Evolutionary conservation across 371 early-diverging fungal species (phyloP).

Genomic region (Quaeritorhiza haematococci): DNA sequence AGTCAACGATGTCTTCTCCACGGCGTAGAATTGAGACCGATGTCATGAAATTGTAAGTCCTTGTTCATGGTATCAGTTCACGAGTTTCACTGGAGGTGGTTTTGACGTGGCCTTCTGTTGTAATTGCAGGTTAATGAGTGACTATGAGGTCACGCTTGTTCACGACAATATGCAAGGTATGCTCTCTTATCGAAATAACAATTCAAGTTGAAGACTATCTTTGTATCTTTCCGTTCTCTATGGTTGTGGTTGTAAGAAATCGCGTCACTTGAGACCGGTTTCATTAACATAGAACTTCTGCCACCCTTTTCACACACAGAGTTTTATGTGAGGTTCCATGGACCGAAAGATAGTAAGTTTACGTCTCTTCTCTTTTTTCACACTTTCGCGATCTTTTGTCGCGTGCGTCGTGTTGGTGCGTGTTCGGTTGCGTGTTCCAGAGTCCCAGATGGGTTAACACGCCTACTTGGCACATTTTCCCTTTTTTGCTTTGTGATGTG

Average conservation of each 20-base stretch:
- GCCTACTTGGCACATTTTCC: neutral
- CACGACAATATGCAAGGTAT: slow-evolving; percentile 94
- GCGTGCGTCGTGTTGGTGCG: slow-evolving; percentile 2
- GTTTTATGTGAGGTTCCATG: slow-evolving; percentile 90
- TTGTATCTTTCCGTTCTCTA: neutral
- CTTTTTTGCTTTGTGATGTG: no score
- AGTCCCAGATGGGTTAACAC: neutral
- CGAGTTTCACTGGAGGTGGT: neutral
- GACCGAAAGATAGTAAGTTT: slow-evolving; percentile 88
- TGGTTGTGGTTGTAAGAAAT: neutral
- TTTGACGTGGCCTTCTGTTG: no score
- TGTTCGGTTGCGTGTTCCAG: neutral
- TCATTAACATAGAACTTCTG: neutral
- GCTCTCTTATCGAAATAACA: slow-evolving; percentile 8
- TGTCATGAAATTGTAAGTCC: slow-evolving; percentile 92
- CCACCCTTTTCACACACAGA: slow-evolving; percentile 38
- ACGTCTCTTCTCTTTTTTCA: neutral
- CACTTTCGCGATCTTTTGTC: neutral
- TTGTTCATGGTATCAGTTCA: neutral
- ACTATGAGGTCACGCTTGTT: slow-evolving; percentile 95
- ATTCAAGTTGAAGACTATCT: neutral
- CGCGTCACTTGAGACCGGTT: neutral
- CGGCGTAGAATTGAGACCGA: slow-evolving; percentile 95
- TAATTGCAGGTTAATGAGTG: slow-evolving; percentile 96
- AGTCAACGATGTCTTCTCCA: slow-evolving; percentile 76